Evolutionary conservation across 805 yeast species (phyloP).

Genomic region (Candida dendrica): DNA sequence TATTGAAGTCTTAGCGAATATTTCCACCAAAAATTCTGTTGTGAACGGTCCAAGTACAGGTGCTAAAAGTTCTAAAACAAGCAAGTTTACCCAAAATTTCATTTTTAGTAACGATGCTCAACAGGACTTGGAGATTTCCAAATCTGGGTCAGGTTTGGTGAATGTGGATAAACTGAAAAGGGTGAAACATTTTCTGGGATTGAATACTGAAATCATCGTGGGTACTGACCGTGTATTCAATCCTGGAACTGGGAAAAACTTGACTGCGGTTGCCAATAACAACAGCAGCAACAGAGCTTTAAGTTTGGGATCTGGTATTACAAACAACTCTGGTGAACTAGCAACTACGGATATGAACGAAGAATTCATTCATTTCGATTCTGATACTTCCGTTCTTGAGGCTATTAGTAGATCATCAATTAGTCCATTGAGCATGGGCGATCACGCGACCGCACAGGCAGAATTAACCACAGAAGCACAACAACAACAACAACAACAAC

Average conservation of each 20-base stretch:
- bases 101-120: slow-evolving; percentile 18
- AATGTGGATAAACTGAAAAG: slow-evolving; percentile 78
- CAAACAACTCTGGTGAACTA: background rate
- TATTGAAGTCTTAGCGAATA: slow-evolving; percentile 74
- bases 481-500: background rate
- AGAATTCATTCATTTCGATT: background rate
- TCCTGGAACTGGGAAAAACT: background rate
- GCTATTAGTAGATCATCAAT: slow-evolving; percentile 16
- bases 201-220: slow-evolving; percentile 70
- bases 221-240: slow-evolving; percentile 58
- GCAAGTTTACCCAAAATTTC: slow-evolving; percentile 17
- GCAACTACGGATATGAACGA: background rate
- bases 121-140: slow-evolving; percentile 15
- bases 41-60: slow-evolving; percentile 10
- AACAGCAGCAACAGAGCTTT: slow-evolving; percentile 2
- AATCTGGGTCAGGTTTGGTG: slow-evolving; percentile 35
- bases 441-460: background rate
- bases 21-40: slow-evolving; percentile 51
- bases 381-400: slow-evolving; percentile 6
- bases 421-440: slow-evolving; percentile 18
- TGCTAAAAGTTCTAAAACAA: slow-evolving; percentile 16
- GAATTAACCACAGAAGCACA: too few relatives aligned
- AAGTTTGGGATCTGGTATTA: background rate
- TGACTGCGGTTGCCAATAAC: background rate
- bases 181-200: slow-evolving; percentile 69